Conservation (phyloP, 202 grass and related monocot species). For the Tripidium arundinaceum region DNA sequence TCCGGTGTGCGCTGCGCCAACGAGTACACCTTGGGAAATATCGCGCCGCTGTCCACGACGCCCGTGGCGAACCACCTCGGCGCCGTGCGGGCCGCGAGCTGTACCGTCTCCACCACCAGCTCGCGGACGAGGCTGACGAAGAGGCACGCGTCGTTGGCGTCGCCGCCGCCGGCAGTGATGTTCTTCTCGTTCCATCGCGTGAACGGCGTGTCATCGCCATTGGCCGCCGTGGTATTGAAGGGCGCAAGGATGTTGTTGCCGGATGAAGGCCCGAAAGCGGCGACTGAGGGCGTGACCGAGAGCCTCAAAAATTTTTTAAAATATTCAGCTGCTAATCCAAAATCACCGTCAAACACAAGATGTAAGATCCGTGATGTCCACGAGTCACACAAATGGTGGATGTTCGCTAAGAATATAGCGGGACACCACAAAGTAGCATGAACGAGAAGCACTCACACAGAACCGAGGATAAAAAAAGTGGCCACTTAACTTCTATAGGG, state of each 20-base stretch:
- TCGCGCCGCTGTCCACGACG: background rate
- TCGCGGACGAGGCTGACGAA: background rate
- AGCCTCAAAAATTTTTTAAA: no score
- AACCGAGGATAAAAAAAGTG: no score
- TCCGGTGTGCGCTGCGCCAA: conserved; percentile 57
- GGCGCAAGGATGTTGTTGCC: background rate
- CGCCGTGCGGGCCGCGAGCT: background rate
- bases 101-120: background rate
- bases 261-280: no score
- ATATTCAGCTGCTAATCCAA: no score
- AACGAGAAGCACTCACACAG: no score
- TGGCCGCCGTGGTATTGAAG: background rate
- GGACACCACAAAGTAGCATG: no score
- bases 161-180: background rate
- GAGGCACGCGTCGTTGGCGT: background rate
- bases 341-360: no score
- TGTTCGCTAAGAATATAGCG: no score
- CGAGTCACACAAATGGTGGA: no score
- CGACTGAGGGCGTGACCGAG: no score
- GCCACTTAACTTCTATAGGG: no score
- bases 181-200: background rate
- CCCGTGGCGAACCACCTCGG: conserved; percentile 30
- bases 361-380: no score
- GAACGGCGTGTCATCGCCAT: background rate
- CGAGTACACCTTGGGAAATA: conserved; percentile 33